These are phyloP conservation scores for Mycogone perniciosa DNA, from an alignment of 2,329 filamentous ascomycete genomes.

Conservation along the genomic window DNA sequence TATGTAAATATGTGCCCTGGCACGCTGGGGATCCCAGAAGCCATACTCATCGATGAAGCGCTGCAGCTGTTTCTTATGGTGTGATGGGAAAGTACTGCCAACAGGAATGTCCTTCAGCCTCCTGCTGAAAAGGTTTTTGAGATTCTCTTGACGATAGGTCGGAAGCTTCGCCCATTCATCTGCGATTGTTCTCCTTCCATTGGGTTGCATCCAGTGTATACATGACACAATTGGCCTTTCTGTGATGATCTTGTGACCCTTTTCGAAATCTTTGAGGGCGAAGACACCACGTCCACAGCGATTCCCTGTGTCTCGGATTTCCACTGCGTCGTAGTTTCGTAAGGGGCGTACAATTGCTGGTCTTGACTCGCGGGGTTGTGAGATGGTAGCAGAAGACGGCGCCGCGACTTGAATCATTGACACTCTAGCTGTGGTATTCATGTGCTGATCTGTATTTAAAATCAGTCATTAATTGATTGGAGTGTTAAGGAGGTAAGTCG, in stretches of 20 bases:
- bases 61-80: slow-evolving; percentile 12
- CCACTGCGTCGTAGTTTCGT: slow-evolving; percentile 13
- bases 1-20: slow-evolving; percentile 15
- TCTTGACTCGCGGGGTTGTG: background rate
- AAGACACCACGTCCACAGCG: slow-evolving; percentile 18
- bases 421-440: no score
- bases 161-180: slow-evolving; percentile 15
- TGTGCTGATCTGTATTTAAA: no score
- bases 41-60: slow-evolving; percentile 22
- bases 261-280: slow-evolving; percentile 10
- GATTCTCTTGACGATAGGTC: background rate
- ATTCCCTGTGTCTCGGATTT: slow-evolving; percentile 7
- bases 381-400: background rate
- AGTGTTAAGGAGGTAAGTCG: no score
- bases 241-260: slow-evolving; percentile 13
- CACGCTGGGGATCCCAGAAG: slow-evolving; percentile 14
- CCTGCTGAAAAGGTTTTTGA: slow-evolving; percentile 2
- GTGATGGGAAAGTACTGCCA: background rate
- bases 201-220: slow-evolving; percentile 6
- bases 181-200: slow-evolving; percentile 3
- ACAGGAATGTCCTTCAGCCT: slow-evolving; percentile 13
- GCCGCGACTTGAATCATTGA: no score
- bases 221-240: slow-evolving; percentile 18
- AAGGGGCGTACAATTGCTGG: background rate
- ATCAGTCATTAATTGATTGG: no score